Conservation (phyloP, 2,329 filamentous ascomycete genomes). For the Coleophoma eucalyptorum region DNA sequence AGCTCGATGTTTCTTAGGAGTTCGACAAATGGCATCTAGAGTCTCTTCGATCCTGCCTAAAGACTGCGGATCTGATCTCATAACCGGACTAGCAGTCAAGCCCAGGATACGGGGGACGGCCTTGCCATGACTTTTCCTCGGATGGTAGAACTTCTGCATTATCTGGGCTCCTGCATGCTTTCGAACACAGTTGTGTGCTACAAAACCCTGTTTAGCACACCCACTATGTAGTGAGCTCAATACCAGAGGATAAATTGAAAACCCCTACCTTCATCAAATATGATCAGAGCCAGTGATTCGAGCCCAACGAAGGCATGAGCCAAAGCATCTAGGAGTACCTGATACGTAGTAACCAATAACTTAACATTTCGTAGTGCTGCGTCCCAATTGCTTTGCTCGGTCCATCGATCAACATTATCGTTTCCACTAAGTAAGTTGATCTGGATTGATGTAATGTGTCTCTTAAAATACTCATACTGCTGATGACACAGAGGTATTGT, state of each 20-base stretch:
- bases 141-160: slow-evolving; percentile 26
- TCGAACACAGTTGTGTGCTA: slow-evolving; percentile 27
- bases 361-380: slow-evolving; percentile 49
- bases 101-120: slow-evolving; percentile 25
- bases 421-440: slow-evolving; percentile 50
- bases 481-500: slow-evolving; percentile 66
- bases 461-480: slow-evolving; percentile 55
- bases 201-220: not conserved
- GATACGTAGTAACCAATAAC: slow-evolving; percentile 60
- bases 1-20: slow-evolving; percentile 49
- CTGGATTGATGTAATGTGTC: slow-evolving; percentile 52
- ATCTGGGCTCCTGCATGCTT: slow-evolving; percentile 25
- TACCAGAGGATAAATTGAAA: no score
- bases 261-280: slow-evolving; percentile 61
- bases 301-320: slow-evolving; percentile 59
- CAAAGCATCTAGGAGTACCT: slow-evolving; percentile 56
- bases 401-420: slow-evolving; percentile 61
- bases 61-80: slow-evolving; percentile 21
- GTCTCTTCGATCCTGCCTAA: slow-evolving; percentile 43
- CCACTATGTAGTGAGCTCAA: no score
- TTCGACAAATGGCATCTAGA: slow-evolving; percentile 50
- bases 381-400: slow-evolving; percentile 55
- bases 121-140: slow-evolving; percentile 7
- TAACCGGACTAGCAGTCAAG: slow-evolving; percentile 27
- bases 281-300: slow-evolving; percentile 47